Conservation (phyloP, 1,284 basidiomycete genomes). For the Ustilago nuda region DNA sequence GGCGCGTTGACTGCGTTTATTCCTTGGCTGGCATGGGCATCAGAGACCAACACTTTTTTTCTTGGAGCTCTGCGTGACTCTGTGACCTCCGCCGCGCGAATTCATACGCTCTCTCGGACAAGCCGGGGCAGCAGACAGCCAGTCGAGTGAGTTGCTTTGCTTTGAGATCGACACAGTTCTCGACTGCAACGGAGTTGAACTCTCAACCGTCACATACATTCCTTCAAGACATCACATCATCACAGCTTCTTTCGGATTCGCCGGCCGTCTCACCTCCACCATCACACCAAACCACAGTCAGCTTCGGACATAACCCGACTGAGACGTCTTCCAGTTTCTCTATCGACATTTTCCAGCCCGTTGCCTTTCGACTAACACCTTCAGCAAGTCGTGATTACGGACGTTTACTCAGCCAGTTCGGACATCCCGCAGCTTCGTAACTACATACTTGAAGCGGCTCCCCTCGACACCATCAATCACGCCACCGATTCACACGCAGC, state of each 20-base stretch:
- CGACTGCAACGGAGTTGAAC: not conserved
- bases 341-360: not conserved
- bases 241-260: not conserved
- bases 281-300: not conserved
- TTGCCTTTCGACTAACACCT: too few species aligned
- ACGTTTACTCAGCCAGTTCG: not conserved
- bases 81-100: conserved; percentile 13
- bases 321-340: not conserved
- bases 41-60: conserved; percentile 47
- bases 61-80: not conserved
- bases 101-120: conserved; percentile 15
- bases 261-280: not conserved
- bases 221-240: conserved; percentile 4
- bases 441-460: not conserved
- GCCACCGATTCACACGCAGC: not conserved
- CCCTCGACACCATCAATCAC: not conserved
- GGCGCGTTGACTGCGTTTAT: conserved; percentile 39
- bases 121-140: conserved; percentile 7
- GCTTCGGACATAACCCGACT: conserved; percentile 2
- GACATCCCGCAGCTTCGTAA: not conserved
- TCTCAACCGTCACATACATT: conserved; percentile 3
- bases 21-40: conserved; percentile 7
- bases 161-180: not conserved
- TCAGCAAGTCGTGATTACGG: too few species aligned
- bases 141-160: not conserved